Percentiles rank a stretch among this genome's conserved stretches.
These are phyloP conservation scores for Triticum turgidum DNA, from an alignment of 176 grass and related monocot genomes.

Conservation along the genomic window DNA sequence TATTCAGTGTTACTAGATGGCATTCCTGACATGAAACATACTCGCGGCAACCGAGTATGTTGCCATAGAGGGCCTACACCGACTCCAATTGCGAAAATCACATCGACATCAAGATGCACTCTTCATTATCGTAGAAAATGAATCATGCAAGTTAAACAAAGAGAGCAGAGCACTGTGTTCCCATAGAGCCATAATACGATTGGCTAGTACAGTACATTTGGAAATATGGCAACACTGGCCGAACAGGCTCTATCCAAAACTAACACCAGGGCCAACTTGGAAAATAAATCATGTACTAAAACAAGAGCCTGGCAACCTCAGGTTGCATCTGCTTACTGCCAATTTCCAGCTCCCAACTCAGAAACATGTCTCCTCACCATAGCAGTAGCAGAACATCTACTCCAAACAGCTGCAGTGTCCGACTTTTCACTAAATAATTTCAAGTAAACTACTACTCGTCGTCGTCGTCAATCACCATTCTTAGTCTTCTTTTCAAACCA, in stretches of 20 bases:
- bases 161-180: neutral
- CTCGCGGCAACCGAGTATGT: too few relatives aligned
- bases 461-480: constrained; percentile 57
- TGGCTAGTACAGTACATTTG: neutral
- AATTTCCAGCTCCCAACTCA: neutral
- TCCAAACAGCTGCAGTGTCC: neutral
- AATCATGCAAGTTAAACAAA: neutral
- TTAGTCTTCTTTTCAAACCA: constrained; percentile 64
- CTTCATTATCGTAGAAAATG: neutral
- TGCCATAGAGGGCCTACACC: too few relatives aligned
- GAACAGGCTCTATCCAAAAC: neutral
- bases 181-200: neutral
- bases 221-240: neutral
- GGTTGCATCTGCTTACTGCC: neutral
- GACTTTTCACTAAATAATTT: neutral
- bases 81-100: neutral
- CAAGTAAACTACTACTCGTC: constrained; percentile 35
- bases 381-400: neutral
- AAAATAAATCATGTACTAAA: neutral
- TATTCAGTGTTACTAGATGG: too few relatives aligned
- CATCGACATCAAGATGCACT: neutral
- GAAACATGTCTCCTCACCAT: neutral
- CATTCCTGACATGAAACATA: too few relatives aligned
- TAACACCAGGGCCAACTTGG: neutral
- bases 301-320: neutral